Evolutionary conservation across 225 moss, liverwort and hornwort species (phyloP).

Genomic region (Antitrichia curtipendula): DNA sequence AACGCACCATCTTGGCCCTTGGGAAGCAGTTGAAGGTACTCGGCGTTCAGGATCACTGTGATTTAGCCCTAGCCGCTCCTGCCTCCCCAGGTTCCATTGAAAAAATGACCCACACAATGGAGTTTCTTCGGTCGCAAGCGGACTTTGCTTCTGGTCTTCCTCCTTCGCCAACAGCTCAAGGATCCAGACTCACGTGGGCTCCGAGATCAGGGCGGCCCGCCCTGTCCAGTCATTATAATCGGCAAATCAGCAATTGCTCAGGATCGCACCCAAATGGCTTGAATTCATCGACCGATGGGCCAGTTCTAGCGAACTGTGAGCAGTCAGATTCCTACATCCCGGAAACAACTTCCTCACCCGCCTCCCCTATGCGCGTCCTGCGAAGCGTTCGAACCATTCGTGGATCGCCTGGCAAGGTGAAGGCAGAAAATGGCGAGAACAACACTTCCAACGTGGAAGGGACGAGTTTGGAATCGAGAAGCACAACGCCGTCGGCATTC

Average conservation of each 20-base stretch:
- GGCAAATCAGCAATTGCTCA: background rate
- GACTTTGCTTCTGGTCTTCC: conserved; percentile 3
- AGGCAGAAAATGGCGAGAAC: background rate
- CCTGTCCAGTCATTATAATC: background rate
- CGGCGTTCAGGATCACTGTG: conserved; percentile 10
- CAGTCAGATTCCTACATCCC: conserved; percentile 3
- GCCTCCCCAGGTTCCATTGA: conserved; percentile 21
- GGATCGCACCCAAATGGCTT: background rate
- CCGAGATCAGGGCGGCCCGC: conserved; percentile 2
- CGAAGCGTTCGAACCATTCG: conserved; percentile 44
- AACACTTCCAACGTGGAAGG: background rate
- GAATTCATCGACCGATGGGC: background rate
- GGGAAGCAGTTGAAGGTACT: conserved; percentile 64
- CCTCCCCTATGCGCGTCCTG: conserved; percentile 8
- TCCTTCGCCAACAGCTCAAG: background rate
- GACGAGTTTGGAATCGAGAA: background rate
- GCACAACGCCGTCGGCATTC: background rate
- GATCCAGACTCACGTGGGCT: conserved; percentile 29
- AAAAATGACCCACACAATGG: conserved; percentile 36
- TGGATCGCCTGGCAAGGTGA: background rate
- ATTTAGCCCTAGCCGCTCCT: background rate
- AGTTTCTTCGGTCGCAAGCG: conserved; percentile 34
- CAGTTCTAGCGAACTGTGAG: background rate
- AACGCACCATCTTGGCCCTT: conserved; percentile 44
- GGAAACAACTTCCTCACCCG: conserved; percentile 5